These are phyloP conservation scores for Dothidotthia symphoricarpi DNA, from an alignment of 2,329 filamentous ascomycete species.

Conservation along the genomic window DNA sequence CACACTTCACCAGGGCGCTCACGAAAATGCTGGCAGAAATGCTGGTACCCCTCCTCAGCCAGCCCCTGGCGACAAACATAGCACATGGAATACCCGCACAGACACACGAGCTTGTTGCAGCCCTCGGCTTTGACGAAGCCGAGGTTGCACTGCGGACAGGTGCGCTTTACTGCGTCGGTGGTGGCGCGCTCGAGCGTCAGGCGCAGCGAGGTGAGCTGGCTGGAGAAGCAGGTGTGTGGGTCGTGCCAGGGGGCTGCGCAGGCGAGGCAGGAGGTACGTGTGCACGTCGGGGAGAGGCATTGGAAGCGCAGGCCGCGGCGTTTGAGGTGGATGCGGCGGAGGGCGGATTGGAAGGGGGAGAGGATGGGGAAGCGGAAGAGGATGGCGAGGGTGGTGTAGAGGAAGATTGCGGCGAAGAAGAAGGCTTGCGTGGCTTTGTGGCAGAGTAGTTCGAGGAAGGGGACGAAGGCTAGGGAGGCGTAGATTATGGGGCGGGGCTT, in stretches of 20 bases:
- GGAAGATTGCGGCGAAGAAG: constrained; percentile 54
- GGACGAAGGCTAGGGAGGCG: constrained; percentile 27
- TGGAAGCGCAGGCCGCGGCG: constrained; percentile 73
- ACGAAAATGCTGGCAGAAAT: constrained; percentile 96
- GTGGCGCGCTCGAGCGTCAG: constrained; percentile 90
- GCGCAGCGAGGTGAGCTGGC: constrained; percentile 68
- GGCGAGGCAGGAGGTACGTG: constrained; percentile 70
- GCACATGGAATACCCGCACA: constrained; percentile 97
- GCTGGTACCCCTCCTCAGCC: constrained; percentile 73
- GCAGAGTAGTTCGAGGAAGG: constrained; percentile 34
- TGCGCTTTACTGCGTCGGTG: constrained; percentile 90
- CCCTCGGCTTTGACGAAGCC: constrained; percentile 90
- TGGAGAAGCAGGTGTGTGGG: constrained; percentile 87
- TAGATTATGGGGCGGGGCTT: constrained; percentile 34
- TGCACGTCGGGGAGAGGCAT: constrained; percentile 70
- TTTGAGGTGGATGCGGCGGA: constrained; percentile 67
- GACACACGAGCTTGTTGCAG: constrained; percentile 95
- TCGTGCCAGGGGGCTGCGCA: constrained; percentile 84
- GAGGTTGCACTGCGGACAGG: constrained; percentile 86
- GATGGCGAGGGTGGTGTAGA: constrained; percentile 22
- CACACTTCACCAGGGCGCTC: constrained; percentile 74
- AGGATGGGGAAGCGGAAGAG: constrained; percentile 27
- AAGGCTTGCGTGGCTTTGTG: constrained; percentile 50
- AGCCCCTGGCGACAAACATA: constrained; percentile 78
- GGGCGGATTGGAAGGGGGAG: constrained; percentile 56